Evolutionary conservation across 2,329 filamentous ascomycete genomes (phyloP).

Genomic region (Sporothrix phasma): DNA sequence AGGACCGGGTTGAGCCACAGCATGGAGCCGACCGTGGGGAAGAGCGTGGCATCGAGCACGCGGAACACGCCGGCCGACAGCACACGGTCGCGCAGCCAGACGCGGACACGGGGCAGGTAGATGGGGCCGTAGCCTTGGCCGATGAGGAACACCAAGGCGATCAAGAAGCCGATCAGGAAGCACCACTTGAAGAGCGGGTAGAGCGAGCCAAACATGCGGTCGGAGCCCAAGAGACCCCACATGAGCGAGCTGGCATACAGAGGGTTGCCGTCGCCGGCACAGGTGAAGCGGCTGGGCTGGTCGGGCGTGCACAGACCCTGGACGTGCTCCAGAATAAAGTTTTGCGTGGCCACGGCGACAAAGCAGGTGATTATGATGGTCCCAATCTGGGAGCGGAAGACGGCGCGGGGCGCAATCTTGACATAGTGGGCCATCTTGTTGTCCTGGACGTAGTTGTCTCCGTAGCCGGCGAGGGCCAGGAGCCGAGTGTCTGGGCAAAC

Average conservation of each 20-base stretch:
- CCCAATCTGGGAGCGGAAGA: conserved; percentile 34
- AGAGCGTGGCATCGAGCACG: conserved; percentile 29
- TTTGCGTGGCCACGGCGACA: conserved; percentile 32
- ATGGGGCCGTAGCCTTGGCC: conserved; percentile 27
- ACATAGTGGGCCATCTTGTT: conserved; percentile 34
- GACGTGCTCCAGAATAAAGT: conserved; percentile 34
- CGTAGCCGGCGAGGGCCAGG: conserved; percentile 34
- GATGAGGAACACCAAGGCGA: conserved; percentile 30
- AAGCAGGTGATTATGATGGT: conserved; percentile 35
- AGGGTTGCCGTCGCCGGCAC: conserved; percentile 24
- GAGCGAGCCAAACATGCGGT: conserved; percentile 32
- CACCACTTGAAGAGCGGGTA: conserved; percentile 37
- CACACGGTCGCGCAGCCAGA: conserved; percentile 23
- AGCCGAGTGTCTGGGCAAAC: conserved; percentile 31
- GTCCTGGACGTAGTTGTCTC: conserved; percentile 32
- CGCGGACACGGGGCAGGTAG: conserved; percentile 28
- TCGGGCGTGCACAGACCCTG: conserved; percentile 22
- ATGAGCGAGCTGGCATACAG: conserved; percentile 27
- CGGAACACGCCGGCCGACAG: conserved; percentile 27
- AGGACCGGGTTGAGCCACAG: conserved; percentile 34
- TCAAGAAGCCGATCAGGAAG: conserved; percentile 31
- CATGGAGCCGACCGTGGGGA: conserved; percentile 30
- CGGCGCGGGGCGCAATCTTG: conserved; percentile 33
- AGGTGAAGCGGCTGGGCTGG: conserved; percentile 25
- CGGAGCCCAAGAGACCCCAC: conserved; percentile 29